Conservation (phyloP, 228 moss, liverwort and hornwort species). For the Sphagnum magellanicum region DNA sequence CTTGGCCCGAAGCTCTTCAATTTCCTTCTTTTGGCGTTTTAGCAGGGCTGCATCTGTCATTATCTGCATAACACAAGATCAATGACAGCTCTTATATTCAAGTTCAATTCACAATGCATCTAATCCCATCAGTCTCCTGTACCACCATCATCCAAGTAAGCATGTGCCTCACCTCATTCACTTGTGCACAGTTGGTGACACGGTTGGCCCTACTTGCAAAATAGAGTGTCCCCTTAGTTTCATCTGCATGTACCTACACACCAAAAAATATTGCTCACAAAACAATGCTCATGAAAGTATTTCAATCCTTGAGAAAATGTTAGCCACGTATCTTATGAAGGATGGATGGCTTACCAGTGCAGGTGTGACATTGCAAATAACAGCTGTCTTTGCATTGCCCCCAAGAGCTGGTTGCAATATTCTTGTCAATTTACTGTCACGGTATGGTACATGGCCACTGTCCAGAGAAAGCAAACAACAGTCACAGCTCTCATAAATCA, state of each 20-base stretch:
- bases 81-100: no score
- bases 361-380: constrained; percentile 93
- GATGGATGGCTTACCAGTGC: constrained; percentile 52
- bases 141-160: no score
- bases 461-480: no score
- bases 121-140: no score
- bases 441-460: constrained; percentile 96
- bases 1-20: constrained; percentile 79
- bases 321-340: no score
- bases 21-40: constrained; percentile 96
- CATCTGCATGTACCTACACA: constrained; percentile 86
- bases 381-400: constrained; percentile 90
- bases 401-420: constrained; percentile 93
- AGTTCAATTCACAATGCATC: no score
- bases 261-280: no score
- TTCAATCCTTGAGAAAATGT: no score
- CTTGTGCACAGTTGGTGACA: constrained; percentile 97
- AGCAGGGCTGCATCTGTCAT: constrained; percentile 95
- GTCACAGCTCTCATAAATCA: no score
- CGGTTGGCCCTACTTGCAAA: constrained; percentile 97
- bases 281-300: no score
- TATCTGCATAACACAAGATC: constrained; percentile 33
- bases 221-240: constrained; percentile 81
- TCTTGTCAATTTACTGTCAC: constrained; percentile 95
- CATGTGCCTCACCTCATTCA: constrained; percentile 68